A percentile compares a stretch with the other conserved stretches of the same genome.
These are phyloP conservation scores for Heliamphora pulchella DNA, from an alignment of 179 eudicot species.

Conservation along the genomic window DNA sequence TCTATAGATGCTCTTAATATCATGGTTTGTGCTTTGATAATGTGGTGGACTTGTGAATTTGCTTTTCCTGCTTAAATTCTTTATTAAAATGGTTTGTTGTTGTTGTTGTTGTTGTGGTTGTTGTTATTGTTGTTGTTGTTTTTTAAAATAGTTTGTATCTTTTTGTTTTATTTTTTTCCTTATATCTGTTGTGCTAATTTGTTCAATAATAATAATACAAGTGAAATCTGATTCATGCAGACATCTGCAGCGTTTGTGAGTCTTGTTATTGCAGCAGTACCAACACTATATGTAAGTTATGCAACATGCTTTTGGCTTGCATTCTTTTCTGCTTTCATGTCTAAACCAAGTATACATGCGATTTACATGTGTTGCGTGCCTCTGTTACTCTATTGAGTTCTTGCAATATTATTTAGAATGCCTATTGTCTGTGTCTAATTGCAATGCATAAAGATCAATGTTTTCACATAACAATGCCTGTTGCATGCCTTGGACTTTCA, in stretches of 20 bases:
- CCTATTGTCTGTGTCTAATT: background rate
- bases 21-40: background rate
- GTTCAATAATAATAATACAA: background rate
- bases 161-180: background rate
- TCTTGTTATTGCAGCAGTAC: constrained; percentile 60
- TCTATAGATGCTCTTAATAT: background rate
- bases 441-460: background rate
- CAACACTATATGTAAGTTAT: constrained; percentile 53
- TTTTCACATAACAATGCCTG: background rate
- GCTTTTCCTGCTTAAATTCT: background rate
- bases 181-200: constrained; percentile 4
- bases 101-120: background rate
- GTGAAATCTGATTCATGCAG: constrained; percentile 32
- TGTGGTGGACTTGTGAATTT: background rate
- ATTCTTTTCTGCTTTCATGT: background rate
- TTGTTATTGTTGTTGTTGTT: too few relatives aligned
- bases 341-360: background rate
- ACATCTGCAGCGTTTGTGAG: constrained; percentile 51
- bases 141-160: background rate
- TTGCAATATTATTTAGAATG: background rate
- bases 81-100: background rate
- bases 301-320: background rate
- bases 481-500: background rate
- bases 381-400: background rate
- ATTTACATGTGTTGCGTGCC: background rate